Conservation (phyloP, 768 basidiomycete genomes). For the Basidioascus undulatus region DNA sequence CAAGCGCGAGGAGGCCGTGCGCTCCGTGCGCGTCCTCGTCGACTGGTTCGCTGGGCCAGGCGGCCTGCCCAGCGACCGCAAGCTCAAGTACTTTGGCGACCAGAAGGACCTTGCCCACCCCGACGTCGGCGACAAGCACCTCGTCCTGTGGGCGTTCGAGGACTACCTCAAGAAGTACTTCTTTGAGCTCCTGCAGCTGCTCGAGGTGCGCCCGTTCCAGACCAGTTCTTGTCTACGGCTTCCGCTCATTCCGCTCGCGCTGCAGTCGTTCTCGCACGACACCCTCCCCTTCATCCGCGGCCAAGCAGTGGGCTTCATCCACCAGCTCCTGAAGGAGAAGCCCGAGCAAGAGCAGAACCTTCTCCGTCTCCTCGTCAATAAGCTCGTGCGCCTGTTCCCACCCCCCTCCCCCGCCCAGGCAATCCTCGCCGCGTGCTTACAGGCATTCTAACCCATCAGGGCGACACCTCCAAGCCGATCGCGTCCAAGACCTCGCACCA, state of each 20-base stretch:
- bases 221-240: neutral
- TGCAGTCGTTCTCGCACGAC: conserved; percentile 53
- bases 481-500: conserved; percentile 78
- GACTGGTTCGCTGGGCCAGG: conserved; percentile 99
- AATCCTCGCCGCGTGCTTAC: neutral
- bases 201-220: conserved; percentile 41
- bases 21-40: conserved; percentile 68
- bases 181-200: conserved; percentile 66
- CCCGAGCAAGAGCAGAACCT: conserved; percentile 97
- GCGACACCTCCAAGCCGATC: conserved; percentile 66
- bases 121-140: conserved; percentile 34
- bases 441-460: conserved; percentile 28
- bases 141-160: conserved; percentile 75
- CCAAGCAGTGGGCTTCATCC: conserved; percentile 53
- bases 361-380: conserved; percentile 74
- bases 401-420: neutral
- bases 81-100: conserved; percentile 65
- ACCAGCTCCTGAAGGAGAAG: conserved; percentile 57
- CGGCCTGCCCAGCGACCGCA: conserved; percentile 62
- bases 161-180: conserved; percentile 97
- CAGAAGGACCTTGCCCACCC: neutral
- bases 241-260: neutral
- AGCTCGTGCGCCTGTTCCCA: conserved; percentile 35
- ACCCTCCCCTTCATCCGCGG: conserved; percentile 68
- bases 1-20: conserved; percentile 74